Evolutionary conservation across 208 protist genomes (phyloP).

Genomic region (Trypanosoma platydactyli): DNA sequence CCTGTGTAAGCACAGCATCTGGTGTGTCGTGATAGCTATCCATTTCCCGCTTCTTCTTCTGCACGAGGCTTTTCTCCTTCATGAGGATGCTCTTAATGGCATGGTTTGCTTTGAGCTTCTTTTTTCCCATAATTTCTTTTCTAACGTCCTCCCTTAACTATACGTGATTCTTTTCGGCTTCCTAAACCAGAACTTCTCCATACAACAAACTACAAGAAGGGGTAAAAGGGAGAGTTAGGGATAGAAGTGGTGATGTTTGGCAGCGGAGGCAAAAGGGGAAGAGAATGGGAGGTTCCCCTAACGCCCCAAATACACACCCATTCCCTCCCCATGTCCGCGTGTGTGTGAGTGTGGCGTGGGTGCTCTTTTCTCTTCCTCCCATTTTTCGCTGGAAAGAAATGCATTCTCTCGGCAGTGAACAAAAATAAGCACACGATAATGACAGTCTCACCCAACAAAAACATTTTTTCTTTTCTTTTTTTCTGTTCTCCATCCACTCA

Average conservation of each 20-base stretch:
- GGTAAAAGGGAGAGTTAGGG: too few relatives aligned
- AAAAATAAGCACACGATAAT: background rate
- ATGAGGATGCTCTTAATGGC: slow-evolving; percentile 91
- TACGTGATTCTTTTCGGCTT: too few relatives aligned
- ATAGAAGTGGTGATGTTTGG: too few relatives aligned
- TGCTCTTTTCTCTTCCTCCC: background rate
- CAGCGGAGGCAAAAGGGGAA: too few relatives aligned
- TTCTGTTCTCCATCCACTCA: too few relatives aligned
- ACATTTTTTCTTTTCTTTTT: background rate
- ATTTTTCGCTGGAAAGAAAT: too few relatives aligned
- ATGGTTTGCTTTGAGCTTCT: slow-evolving; percentile 66
- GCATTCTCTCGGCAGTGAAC: too few relatives aligned
- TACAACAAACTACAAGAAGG: too few relatives aligned
- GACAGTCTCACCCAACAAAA: background rate
- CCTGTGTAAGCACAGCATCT: slow-evolving; percentile 33
- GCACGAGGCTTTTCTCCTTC: slow-evolving; percentile 84
- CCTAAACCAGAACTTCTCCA: too few relatives aligned
- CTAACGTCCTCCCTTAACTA: too few relatives aligned
- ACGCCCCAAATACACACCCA: too few relatives aligned
- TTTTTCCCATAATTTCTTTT: slow-evolving; percentile 59
- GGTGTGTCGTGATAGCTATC: slow-evolving; percentile 65
- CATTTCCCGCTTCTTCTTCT: slow-evolving; percentile 89
- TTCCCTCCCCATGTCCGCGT: background rate
- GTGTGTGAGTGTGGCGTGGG: background rate
- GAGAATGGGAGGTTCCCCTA: too few relatives aligned